Base-by-base conservation (phyloP, 2,329 filamentous ascomycete species). In the Juglanconis juglandina region DNA sequence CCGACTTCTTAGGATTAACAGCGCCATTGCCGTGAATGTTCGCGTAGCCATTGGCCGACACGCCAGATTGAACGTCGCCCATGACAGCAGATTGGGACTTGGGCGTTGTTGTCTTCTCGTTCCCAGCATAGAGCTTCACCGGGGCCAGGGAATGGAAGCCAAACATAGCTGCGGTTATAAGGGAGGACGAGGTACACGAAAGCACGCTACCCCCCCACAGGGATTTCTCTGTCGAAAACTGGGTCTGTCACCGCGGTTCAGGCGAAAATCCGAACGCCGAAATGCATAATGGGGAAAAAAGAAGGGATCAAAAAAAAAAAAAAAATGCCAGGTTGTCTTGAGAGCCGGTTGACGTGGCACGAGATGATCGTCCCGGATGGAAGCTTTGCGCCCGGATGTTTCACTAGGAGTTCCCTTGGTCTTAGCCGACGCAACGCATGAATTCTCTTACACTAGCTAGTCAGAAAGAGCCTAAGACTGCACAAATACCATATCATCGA, bases 71-170 rank as follows among this genome's bases (percentile, higher is more conserved):
- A 41, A 32, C 41, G 34, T 59, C 59, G 41, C 37, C 34, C 54
- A 53, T 55, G 17, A 24, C 46, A 49, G 24, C 33, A n/a, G 55
- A 42, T 42, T 42, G 17, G 13, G 55, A 35, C 33, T 58, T 58
- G 9, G 50, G 44, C 13, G 37, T 42, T 11, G 59, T 34, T 39
- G 39, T 46, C 42, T 33, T 51, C 24, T 50, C 50, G 34, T 50
- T 59, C 9, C 50, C 57, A 41, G 35, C 42, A 11, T 50, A 53
- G 13, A 61, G 59, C 35, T 41, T 47, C 6, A 30, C 55, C 24
- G 59, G 59, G 13, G 56, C 50, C n/a, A 61, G 56, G 14, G 59
- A 61, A 35, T 61, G 59, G 33, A 61, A 58, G 44, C 50, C 48
- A 30, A 61, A 44, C 59, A 61, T 61, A 50, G 17, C 48, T 30